These are phyloP conservation scores for Leishmania arabica DNA, from an alignment of 208 protist species.

Conservation along the genomic window DNA sequence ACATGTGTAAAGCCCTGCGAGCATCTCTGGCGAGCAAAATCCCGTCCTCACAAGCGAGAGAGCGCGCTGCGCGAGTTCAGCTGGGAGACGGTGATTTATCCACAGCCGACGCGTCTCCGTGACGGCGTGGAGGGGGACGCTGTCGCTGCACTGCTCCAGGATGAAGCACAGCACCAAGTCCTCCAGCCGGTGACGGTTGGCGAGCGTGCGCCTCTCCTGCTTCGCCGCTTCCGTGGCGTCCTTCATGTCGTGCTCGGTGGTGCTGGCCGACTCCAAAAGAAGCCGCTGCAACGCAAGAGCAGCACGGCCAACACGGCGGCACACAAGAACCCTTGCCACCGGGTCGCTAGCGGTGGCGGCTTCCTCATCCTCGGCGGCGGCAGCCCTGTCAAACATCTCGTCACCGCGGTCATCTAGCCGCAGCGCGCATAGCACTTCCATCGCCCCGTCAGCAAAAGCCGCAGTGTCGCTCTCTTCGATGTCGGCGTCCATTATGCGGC, in stretches of 20 bases:
- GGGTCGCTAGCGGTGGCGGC: background rate
- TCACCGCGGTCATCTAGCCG: slow-evolving; percentile 5
- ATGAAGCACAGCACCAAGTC: slow-evolving; percentile 74
- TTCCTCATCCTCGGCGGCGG: background rate
- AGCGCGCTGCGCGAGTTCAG: slow-evolving; percentile 26
- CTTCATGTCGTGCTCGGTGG: background rate
- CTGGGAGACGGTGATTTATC: slow-evolving; percentile 13
- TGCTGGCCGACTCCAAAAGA: background rate
- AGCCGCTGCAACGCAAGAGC: slow-evolving; percentile 44
- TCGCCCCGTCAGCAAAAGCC: background rate
- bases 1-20: slow-evolving; percentile 55
- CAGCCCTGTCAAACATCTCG: background rate
- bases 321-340: slow-evolving; percentile 37
- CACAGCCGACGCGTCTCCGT: slow-evolving; percentile 24
- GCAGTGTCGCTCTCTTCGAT: background rate
- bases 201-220: background rate
- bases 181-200: slow-evolving; percentile 4
- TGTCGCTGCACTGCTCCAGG: slow-evolving; percentile 78
- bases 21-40: slow-evolving; percentile 21
- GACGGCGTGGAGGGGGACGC: slow-evolving; percentile 33
- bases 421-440: slow-evolving; percentile 12
- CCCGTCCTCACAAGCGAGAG: slow-evolving; percentile 22
- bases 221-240: background rate
- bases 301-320: slow-evolving; percentile 49
- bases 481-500: slow-evolving; percentile 17